Percentiles rank a stretch among this genome's conserved stretches.
These are phyloP conservation scores for Barnettozyma salicaria DNA, from an alignment of 805 yeast species.

Conservation along the genomic window DNA sequence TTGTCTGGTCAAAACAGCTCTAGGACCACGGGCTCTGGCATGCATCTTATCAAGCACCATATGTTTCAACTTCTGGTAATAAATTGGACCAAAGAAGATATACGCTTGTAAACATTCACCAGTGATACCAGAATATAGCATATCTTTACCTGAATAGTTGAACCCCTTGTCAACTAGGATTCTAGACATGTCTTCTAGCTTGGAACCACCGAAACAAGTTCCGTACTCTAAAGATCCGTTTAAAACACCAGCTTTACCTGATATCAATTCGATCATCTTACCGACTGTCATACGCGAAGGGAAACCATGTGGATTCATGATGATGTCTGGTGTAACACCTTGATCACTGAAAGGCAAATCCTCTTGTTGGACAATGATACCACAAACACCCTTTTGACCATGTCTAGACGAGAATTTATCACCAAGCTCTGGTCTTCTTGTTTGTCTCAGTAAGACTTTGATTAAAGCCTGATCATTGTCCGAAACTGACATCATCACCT, in stretches of 20 bases:
- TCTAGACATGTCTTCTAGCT: constrained; percentile 89
- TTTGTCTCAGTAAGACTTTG: constrained; percentile 87
- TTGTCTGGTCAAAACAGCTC: constrained; percentile 96
- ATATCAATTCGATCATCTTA: constrained; percentile 91
- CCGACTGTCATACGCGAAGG: constrained; percentile 99
- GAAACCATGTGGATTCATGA: constrained; percentile 99
- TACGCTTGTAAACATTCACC: constrained; percentile 97
- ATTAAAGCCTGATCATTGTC: constrained; percentile 93
- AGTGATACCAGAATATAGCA: constrained; percentile 94
- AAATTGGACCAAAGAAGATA: constrained; percentile 97
- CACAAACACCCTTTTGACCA: constrained; percentile 99
- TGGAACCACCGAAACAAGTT: constrained; percentile 98
- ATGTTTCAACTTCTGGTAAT: constrained; percentile 96
- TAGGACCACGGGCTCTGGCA: constrained; percentile 98
- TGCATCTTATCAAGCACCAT: constrained; percentile 99
- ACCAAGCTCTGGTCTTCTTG: constrained; percentile 96
- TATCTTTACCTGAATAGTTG: constrained; percentile 93
- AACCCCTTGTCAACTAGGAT: constrained; percentile 87
- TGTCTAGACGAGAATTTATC: constrained; percentile 97
- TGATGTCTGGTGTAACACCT: constrained; percentile 91
- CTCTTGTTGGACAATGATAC: constrained; percentile 94
- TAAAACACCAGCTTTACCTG: constrained; percentile 96
- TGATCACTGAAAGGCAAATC: constrained; percentile 93
- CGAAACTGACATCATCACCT: constrained; percentile 94
- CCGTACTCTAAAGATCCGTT: constrained; percentile 92